Evolutionary conservation across 352 stramenopile genomes (phyloP).

Genomic region (Globisporangium takayamanum): DNA sequence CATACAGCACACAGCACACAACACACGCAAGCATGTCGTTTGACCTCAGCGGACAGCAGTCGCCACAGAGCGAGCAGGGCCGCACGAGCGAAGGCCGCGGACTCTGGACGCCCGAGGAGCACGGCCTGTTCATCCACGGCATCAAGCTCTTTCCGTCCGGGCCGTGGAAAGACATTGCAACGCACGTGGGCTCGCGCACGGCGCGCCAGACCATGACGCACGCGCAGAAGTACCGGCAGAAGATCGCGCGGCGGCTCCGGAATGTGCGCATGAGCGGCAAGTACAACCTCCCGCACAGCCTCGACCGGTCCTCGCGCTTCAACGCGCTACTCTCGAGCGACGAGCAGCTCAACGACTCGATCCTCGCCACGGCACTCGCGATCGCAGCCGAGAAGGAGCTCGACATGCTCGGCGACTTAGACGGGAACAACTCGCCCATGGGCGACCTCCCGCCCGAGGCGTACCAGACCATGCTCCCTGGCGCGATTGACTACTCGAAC

Average conservation of each 20-base stretch:
- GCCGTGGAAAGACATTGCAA: slow-evolving; percentile 74
- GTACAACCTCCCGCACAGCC: slow-evolving; percentile 55
- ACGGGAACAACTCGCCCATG: slow-evolving; percentile 29
- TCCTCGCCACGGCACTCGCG: slow-evolving; percentile 64
- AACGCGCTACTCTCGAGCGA: slow-evolving; percentile 63
- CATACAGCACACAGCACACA: neutral
- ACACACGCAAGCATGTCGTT: slow-evolving; percentile 12
- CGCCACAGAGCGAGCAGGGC: slow-evolving; percentile 17
- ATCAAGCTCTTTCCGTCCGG: slow-evolving; percentile 74
- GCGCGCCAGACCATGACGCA: slow-evolving; percentile 78
- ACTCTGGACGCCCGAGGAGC: slow-evolving; percentile 70
- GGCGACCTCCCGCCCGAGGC: slow-evolving; percentile 23
- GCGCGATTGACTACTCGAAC: slow-evolving; percentile 40
- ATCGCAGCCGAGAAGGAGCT: slow-evolving; percentile 67
- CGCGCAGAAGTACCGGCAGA: slow-evolving; percentile 83
- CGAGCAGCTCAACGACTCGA: slow-evolving; percentile 79
- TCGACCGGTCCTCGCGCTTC: slow-evolving; percentile 66
- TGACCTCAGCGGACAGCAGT: slow-evolving; percentile 10
- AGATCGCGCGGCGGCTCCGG: slow-evolving; percentile 64
- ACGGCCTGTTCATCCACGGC: slow-evolving; percentile 64
- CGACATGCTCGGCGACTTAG: slow-evolving; percentile 45
- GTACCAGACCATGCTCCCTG: slow-evolving; percentile 48
- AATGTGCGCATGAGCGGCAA: slow-evolving; percentile 66
- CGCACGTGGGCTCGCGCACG: slow-evolving; percentile 61
- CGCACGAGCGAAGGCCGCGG: slow-evolving; percentile 44